Percentiles rank a stretch among this genome's conserved stretches.
These are phyloP conservation scores for Colletotrichum chrysophilum DNA, from an alignment of 2,329 filamentous ascomycete species.

Conservation along the genomic window DNA sequence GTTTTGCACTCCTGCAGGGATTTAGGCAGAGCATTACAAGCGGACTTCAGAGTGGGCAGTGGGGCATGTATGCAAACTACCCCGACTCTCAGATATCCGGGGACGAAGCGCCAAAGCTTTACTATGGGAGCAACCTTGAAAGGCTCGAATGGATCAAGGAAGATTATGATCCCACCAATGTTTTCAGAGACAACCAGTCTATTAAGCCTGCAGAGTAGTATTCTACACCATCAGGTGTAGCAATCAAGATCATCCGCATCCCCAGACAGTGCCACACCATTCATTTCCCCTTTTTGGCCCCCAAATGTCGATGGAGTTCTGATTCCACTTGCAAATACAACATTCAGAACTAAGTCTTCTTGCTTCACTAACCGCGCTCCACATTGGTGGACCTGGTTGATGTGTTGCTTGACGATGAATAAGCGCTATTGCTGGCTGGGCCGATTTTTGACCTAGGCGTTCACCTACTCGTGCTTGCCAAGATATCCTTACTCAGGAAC, in stretches of 20 bases:
- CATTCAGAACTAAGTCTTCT: not conserved
- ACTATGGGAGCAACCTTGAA: conserved; percentile 47
- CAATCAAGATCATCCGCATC: not conserved
- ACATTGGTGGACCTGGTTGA: not conserved
- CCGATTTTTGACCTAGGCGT: not conserved
- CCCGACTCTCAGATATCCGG: conserved; percentile 52
- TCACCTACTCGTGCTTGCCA: not conserved
- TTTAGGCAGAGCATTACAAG: conserved; percentile 43
- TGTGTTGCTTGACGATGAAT: not conserved
- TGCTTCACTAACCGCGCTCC: not conserved
- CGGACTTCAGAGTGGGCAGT: conserved; percentile 37
- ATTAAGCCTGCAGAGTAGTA: conserved; percentile 13
- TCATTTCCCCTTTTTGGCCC: not conserved
- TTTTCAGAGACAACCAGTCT: conserved; percentile 45
- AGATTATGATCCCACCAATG: conserved; percentile 40
- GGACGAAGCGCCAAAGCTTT: conserved; percentile 49
- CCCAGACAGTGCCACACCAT: not conserved
- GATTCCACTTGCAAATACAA: not conserved
- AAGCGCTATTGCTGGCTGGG: not conserved
- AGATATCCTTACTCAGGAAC: not conserved
- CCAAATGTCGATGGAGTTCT: not conserved
- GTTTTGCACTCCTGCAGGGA: conserved; percentile 40
- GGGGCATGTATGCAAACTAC: conserved; percentile 60
- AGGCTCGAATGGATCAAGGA: conserved; percentile 43
- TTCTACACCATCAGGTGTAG: not conserved